Base-by-base conservation (phyloP, 257 asterid genomes). In the Coffea canephora region DNA sequence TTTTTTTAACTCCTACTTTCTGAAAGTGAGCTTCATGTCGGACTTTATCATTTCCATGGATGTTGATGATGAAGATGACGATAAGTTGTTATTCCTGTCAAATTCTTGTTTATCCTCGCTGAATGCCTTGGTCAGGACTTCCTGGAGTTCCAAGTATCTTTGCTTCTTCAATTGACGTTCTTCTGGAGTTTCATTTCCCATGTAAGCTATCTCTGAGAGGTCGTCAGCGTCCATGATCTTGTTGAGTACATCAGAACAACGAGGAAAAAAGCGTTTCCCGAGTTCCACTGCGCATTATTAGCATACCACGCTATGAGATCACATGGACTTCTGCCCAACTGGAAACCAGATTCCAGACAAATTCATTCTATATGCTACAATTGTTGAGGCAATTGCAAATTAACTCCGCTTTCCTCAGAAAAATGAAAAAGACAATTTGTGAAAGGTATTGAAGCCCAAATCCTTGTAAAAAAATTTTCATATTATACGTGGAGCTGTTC, bases 221-320 rank as follows among this genome's bases (percentile, higher is more conserved):
- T 95, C 97, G 57, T 93, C 97, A 78, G 89, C 88, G 82, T 95
- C 97, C 94, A 93, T 92, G 82, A 95, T 91, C 91, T 90, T 91
- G 86, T 95, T 90, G 8, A 95, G 83, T 34, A 93, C 95, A 39
- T 83, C 90, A 65, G 97, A 95, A 78, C 99, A 95, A 18, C 98
- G 98, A 19, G 98, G 99, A 86, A 95, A 95, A 83, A 91, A 95
- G 55, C 97, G 97, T 77, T 93, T 95, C 82, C 98, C 99, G 19
- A 95, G 99, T 86, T 95, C 99, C 91, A 95, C 98, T 95, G 76
- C 84, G 59, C 55, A 52, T 73, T 78, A 27, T 46, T 46, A 75
- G 48, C 23, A 69, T 12, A 25, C 8, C 12, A 62, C 13, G 78
- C 49, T 13, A 67, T 79, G 12, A 43, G 39, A 71, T 43, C 54